phyloP scores from a whole-genome alignment of 495 filamentous ascomycete species.

The Penicillium riverlandense region DNA sequence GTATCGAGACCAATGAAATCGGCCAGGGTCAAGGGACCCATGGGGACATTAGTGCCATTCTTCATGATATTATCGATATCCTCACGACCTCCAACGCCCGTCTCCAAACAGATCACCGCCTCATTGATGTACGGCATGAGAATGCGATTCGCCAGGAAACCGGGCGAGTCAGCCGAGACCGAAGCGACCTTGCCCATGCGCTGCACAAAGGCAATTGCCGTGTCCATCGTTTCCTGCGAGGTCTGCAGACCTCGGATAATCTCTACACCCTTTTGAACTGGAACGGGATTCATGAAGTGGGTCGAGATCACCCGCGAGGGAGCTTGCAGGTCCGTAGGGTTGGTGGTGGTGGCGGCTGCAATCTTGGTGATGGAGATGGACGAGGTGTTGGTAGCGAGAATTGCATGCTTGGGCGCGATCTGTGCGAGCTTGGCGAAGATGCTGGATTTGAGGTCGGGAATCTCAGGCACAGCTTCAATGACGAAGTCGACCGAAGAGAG shows the following conservation, averaged over 20 bases:
- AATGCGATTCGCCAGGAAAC: slow-evolving; percentile 94
- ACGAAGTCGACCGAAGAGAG: slow-evolving; percentile 89
- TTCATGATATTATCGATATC: slow-evolving; percentile 98
- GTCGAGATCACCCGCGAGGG: slow-evolving; percentile 88
- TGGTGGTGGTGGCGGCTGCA: slow-evolving; percentile 69
- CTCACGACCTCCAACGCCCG: slow-evolving; percentile 76
- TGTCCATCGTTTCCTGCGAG: slow-evolving; percentile 68
- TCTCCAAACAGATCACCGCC: slow-evolving; percentile 93
- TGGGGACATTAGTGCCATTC: slow-evolving; percentile 96
- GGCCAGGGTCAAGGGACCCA: slow-evolving; percentile 89
- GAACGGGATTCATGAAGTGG: slow-evolving; percentile 99
- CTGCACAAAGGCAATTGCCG: slow-evolving; percentile 79
- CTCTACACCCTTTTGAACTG: slow-evolving; percentile 94
- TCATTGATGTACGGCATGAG: slow-evolving; percentile 99
- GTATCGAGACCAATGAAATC: slow-evolving; percentile 98
- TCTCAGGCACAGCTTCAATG: slow-evolving; percentile 96
- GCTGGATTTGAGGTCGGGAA: slow-evolving; percentile 72
- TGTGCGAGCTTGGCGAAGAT: slow-evolving; percentile 83
- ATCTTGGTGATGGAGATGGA: slow-evolving; percentile 97
- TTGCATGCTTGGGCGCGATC: slow-evolving; percentile 77
- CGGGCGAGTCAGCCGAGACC: slow-evolving; percentile 79
- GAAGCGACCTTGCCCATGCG: slow-evolving; percentile 91
- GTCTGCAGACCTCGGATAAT: slow-evolving; percentile 94
- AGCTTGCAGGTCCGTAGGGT: slow-evolving; percentile 71
- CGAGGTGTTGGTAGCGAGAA: slow-evolving; percentile 95